Evolutionary conservation across 495 filamentous ascomycete species (phyloP).

Genomic region (Neurospora sp.): DNA sequence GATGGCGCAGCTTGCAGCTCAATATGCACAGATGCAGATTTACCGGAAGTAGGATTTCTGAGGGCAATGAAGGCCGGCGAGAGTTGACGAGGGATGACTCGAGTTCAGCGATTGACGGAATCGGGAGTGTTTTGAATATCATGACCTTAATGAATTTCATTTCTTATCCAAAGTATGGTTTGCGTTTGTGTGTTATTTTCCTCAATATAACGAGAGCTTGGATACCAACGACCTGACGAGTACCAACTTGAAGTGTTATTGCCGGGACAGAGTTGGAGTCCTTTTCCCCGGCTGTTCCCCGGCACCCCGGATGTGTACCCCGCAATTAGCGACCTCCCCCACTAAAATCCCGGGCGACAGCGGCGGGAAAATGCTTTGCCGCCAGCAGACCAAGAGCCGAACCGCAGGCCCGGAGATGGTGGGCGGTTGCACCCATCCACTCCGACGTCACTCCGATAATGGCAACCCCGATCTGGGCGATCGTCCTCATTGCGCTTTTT

Average conservation of each 20-base stretch:
- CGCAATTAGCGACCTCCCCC: neutral
- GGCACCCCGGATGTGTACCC: neutral
- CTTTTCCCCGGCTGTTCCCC: neutral
- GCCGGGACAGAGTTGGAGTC: neutral
- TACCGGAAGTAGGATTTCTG: neutral
- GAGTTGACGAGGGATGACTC: neutral
- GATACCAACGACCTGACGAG: no score
- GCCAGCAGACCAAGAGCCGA: neutral
- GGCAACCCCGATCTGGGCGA: neutral
- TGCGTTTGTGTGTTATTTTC: neutral
- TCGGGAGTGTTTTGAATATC: neutral
- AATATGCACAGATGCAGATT: neutral
- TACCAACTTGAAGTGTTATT: neutral
- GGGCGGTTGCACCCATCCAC: neutral
- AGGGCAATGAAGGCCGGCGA: neutral
- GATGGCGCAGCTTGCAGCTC: neutral
- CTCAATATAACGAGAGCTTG: neutral
- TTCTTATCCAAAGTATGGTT: no score
- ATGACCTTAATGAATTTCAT: neutral
- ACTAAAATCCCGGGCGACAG: neutral
- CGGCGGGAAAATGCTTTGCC: neutral
- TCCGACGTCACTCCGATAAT: neutral
- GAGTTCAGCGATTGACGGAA: neutral
- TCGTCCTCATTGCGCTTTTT: neutral
- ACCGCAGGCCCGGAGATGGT: neutral